These are phyloP conservation scores for Monilinia fructigena DNA, from an alignment of 2,329 filamentous ascomycete species.

Conservation along the genomic window DNA sequence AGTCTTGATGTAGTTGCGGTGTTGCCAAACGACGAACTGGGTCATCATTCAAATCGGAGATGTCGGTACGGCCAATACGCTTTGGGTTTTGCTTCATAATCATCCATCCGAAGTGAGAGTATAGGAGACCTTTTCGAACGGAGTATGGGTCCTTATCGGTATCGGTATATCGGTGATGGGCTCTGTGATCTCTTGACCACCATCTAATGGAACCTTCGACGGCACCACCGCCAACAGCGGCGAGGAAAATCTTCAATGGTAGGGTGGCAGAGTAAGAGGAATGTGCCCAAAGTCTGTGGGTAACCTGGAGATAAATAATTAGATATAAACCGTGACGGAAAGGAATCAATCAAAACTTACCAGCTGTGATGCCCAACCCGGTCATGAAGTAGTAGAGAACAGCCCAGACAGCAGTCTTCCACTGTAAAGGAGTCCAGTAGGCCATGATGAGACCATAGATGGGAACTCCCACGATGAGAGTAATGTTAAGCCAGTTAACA, in stretches of 20 bases:
- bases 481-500: constrained; percentile 89
- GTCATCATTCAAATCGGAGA: constrained; percentile 84
- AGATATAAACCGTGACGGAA: not conserved
- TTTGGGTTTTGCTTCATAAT: constrained; percentile 91
- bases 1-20: constrained; percentile 80
- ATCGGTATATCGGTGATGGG: constrained; percentile 89
- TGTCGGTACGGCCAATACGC: constrained; percentile 82
- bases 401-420: constrained; percentile 71
- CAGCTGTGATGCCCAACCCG: constrained; percentile 75
- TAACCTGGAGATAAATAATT: constrained; percentile 51
- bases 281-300: constrained; percentile 84
- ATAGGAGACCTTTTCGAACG: constrained; percentile 81
- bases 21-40: constrained; percentile 85
- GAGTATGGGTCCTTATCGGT: constrained; percentile 91
- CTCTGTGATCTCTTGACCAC: constrained; percentile 85
- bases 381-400: constrained; percentile 82
- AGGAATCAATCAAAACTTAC: constrained; percentile 46
- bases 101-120: constrained; percentile 89
- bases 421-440: constrained; percentile 73
- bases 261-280: constrained; percentile 75
- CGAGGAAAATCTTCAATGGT: constrained; percentile 78
- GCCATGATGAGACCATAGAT: constrained; percentile 69
- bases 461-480: constrained; percentile 76
- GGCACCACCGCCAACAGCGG: constrained; percentile 76
- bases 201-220: constrained; percentile 84